Evolutionary conservation across 2,329 filamentous ascomycete genomes (phyloP).

Genomic region (Domatiomyces globalis): DNA sequence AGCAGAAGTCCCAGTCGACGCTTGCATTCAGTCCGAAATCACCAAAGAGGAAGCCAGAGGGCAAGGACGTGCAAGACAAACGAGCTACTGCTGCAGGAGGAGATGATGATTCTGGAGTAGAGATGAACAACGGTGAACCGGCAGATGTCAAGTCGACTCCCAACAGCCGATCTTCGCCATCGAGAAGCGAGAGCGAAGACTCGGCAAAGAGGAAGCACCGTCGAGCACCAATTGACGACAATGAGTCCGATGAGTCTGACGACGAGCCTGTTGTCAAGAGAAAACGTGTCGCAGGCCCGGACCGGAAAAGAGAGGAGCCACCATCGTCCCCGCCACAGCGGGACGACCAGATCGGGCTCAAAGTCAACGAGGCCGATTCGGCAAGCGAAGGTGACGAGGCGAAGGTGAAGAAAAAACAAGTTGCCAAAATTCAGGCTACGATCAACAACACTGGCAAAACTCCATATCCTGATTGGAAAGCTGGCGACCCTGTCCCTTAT

Average conservation of each 20-base stretch:
- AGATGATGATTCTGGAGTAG: conserved; percentile 15
- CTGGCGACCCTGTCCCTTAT: conserved; percentile 79
- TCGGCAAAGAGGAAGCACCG: conserved; percentile 25
- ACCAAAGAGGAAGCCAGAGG: conserved; percentile 19
- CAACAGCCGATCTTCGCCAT: conserved; percentile 7
- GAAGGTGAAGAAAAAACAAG: conserved; percentile 56
- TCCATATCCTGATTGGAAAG: conserved; percentile 89
- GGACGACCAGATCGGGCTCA: conserved; percentile 19
- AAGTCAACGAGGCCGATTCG: conserved; percentile 23
- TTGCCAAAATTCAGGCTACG: conserved; percentile 66
- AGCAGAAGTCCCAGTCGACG: conserved; percentile 28
- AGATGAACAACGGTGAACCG: conserved; percentile 19
- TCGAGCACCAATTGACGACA: conserved; percentile 24
- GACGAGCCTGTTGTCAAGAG: conserved; percentile 48
- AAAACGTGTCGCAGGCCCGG: conserved; percentile 23
- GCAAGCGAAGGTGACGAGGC: conserved; percentile 46
- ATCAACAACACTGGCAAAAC: conserved; percentile 57
- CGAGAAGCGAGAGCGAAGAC: conserved; percentile 9
- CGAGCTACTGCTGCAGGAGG: not conserved
- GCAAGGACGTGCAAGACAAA: conserved; percentile 12
- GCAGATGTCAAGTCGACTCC: conserved; percentile 6
- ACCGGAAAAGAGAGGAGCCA: conserved; percentile 14
- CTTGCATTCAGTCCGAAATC: conserved; percentile 20
- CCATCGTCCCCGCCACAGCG: not conserved
- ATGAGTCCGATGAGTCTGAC: conserved; percentile 39